Conservation (phyloP, 768 basidiomycete species). For the Hemileccinum impolitum region DNA sequence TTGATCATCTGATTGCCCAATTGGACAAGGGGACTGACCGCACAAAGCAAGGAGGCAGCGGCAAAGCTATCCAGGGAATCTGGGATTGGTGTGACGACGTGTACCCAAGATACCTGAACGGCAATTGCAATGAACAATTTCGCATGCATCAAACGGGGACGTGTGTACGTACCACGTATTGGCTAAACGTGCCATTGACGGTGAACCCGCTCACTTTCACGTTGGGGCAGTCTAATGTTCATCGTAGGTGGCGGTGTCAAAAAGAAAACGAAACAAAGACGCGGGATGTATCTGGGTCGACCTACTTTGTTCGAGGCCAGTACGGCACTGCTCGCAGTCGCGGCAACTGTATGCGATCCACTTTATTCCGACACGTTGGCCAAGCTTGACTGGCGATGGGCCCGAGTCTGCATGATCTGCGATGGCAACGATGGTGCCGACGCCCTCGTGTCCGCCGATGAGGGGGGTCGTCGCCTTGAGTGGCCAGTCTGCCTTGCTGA, state of each 20-base stretch:
- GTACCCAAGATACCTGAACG: constrained; percentile 59
- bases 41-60: constrained; percentile 76
- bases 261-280: too few species aligned
- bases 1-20: too few species aligned
- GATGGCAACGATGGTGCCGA: constrained; percentile 78
- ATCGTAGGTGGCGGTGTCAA: not conserved
- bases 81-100: constrained; percentile 79
- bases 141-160: not conserved
- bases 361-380: constrained; percentile 82
- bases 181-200: constrained; percentile 72
- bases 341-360: constrained; percentile 75
- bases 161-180: constrained; percentile 51
- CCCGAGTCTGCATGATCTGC: constrained; percentile 49
- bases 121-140: not conserved
- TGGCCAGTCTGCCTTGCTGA: constrained; percentile 79
- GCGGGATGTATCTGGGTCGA: not conserved
- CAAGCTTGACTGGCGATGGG: constrained; percentile 61
- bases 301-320: constrained; percentile 75
- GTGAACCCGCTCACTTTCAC: constrained; percentile 66
- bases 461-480: constrained; percentile 59
- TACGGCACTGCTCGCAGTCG: constrained; percentile 72
- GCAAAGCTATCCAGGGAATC: constrained; percentile 58
- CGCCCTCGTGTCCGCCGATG: constrained; percentile 84
- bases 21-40: constrained; percentile 35
- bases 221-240: constrained; percentile 50